Evolutionary conservation across 2,329 filamentous ascomycete genomes (phyloP).

Genomic region (Aureobasidium vineae): DNA sequence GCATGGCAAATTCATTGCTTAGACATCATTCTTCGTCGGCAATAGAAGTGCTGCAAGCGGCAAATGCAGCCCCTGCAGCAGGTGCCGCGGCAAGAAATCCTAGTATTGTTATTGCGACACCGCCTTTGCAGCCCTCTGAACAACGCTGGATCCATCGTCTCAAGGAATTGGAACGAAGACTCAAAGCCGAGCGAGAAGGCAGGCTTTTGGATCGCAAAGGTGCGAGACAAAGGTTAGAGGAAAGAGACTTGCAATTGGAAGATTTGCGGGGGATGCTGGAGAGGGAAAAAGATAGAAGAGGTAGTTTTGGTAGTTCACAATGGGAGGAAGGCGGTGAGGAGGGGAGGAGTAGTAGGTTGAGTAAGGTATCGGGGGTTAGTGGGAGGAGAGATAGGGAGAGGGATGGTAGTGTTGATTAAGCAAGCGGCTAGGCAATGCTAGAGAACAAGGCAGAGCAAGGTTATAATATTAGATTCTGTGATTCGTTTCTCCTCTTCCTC

Average conservation of each 20-base stretch:
- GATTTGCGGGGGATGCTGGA: constrained; percentile 66
- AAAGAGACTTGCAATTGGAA: constrained; percentile 71
- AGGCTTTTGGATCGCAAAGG: constrained; percentile 79
- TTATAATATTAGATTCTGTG: background rate
- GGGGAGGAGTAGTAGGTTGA: background rate
- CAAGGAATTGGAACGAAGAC: constrained; percentile 79
- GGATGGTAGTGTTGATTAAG: constrained; percentile 20
- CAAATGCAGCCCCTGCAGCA: background rate
- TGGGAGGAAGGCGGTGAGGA: background rate
- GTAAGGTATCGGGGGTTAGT: background rate
- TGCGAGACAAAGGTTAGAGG: constrained; percentile 74
- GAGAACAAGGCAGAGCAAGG: background rate
- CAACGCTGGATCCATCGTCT: constrained; percentile 82
- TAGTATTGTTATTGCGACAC: constrained; percentile 39
- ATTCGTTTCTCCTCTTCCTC: background rate
- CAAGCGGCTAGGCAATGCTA: no score
- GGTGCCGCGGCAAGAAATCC: background rate
- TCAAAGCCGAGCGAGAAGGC: constrained; percentile 88
- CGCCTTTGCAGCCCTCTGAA: constrained; percentile 53
- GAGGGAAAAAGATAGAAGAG: constrained; percentile 50
- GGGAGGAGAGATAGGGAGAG: background rate
- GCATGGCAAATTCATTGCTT: constrained; percentile 53
- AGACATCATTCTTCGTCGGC: constrained; percentile 55
- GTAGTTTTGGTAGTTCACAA: constrained; percentile 15
- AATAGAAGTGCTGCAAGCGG: constrained; percentile 43